These are phyloP conservation scores for Nakazawaea holstii DNA, from an alignment of 805 yeast genomes.

Conservation along the genomic window DNA sequence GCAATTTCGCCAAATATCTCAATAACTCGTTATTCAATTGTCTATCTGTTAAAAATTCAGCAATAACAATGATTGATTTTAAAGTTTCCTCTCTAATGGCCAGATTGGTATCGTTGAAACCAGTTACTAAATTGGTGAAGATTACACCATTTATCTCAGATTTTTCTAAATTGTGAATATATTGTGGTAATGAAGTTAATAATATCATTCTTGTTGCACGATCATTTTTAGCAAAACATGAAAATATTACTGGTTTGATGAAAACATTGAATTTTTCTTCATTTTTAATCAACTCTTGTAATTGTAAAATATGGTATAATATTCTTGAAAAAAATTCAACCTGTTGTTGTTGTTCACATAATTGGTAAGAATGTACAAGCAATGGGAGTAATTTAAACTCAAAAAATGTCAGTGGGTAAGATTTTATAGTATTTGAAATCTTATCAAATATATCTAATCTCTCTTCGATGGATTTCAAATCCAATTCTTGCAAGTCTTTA, in stretches of 20 bases:
- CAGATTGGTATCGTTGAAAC: constrained; percentile 80
- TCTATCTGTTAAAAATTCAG: constrained; percentile 64
- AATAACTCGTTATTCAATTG: constrained; percentile 84
- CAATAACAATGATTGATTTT: constrained; percentile 51
- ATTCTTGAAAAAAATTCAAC: constrained; percentile 13
- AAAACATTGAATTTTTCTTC: constrained; percentile 30
- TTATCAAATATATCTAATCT: constrained; percentile 28
- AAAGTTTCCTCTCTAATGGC: constrained; percentile 79
- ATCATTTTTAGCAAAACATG: constrained; percentile 62
- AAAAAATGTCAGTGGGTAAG: constrained; percentile 47
- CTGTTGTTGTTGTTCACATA: constrained; percentile 9
- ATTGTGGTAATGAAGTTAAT: constrained; percentile 55
- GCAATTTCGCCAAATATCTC: constrained; percentile 75
- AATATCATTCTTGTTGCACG: constrained; percentile 73
- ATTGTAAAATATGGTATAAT: constrained; percentile 17
- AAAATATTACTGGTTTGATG: constrained; percentile 59
- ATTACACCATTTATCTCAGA: constrained; percentile 64
- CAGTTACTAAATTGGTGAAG: constrained; percentile 65
- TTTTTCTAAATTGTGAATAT: constrained; percentile 44
- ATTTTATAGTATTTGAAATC: constrained; percentile 26
- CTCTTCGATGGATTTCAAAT: constrained; percentile 41
- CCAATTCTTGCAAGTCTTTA: constrained; percentile 48
- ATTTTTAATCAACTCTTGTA: constrained; percentile 13
- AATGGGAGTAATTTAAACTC: constrained; percentile 69
- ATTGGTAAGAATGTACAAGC: constrained; percentile 40